Percentiles rank a stretch among this genome's conserved stretches.
Conservation (phyloP, 352 stramenopile species). For the Thraustochytrium sp. region DNA sequence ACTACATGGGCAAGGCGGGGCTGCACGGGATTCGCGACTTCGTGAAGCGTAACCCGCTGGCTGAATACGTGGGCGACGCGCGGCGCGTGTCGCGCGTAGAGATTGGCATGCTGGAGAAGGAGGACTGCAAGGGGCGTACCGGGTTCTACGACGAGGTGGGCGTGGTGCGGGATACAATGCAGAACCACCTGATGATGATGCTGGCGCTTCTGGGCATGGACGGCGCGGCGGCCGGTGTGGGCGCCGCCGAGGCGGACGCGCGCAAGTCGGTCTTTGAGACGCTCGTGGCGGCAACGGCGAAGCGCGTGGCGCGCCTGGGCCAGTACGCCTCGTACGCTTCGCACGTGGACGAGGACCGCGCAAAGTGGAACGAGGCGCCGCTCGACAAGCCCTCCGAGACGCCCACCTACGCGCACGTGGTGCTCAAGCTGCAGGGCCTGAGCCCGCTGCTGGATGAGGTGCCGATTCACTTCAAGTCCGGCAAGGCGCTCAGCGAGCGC, state of each 20-base stretch:
- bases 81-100: constrained; percentile 48
- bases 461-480: constrained; percentile 39
- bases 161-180: constrained; percentile 71
- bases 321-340: constrained; percentile 24
- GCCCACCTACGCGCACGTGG: constrained; percentile 23
- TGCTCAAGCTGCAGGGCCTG: background rate
- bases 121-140: constrained; percentile 60
- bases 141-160: constrained; percentile 66
- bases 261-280: constrained; percentile 8
- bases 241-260: background rate
- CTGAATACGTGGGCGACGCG: constrained; percentile 1
- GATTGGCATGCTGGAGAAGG: constrained; percentile 65
- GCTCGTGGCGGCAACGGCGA: background rate
- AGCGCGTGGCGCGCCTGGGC: background rate
- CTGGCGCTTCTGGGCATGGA: constrained; percentile 45
- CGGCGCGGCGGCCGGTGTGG: background rate
- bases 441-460: background rate
- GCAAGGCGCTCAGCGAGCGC: constrained; percentile 26
- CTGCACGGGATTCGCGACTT: constrained; percentile 60
- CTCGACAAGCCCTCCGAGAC: background rate
- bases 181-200: constrained; percentile 69
- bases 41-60: constrained; percentile 54
- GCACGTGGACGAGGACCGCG: constrained; percentile 30
- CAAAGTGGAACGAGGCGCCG: background rate
- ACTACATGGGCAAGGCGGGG: constrained; percentile 70